Conservation (phyloP, 352 stramenopile genomes). For the Pythium aquatile region DNA sequence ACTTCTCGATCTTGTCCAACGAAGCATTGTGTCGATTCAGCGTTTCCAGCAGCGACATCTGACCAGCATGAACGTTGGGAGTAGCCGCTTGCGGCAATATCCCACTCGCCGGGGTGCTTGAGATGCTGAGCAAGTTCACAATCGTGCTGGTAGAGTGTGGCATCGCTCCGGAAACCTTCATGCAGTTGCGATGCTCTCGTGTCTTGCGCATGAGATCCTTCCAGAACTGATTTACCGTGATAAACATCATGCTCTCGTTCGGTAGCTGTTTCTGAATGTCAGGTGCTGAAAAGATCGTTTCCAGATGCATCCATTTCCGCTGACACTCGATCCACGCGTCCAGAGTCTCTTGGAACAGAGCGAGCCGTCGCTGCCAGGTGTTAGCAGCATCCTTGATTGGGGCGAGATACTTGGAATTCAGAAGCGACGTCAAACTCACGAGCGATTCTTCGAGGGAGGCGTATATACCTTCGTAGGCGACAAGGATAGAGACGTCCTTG, state of each 20-base stretch:
- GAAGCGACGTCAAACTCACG: slow-evolving; percentile 85
- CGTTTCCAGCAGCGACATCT: slow-evolving; percentile 47
- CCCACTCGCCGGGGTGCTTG: background rate
- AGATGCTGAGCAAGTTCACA: slow-evolving; percentile 10
- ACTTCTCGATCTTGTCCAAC: slow-evolving; percentile 77
- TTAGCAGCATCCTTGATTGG: slow-evolving; percentile 72
- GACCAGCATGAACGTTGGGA: slow-evolving; percentile 19
- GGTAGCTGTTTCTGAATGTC: slow-evolving; percentile 85
- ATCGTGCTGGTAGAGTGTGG: slow-evolving; percentile 10
- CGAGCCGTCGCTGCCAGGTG: slow-evolving; percentile 67
- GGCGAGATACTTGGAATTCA: slow-evolving; percentile 87
- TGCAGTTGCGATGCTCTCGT: slow-evolving; percentile 57
- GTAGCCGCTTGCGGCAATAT: background rate
- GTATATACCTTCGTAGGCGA: slow-evolving; percentile 75
- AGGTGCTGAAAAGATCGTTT: slow-evolving; percentile 77
- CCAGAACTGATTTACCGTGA: slow-evolving; percentile 74
- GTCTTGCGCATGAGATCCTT: slow-evolving; percentile 74
- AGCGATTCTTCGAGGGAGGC: slow-evolving; percentile 88
- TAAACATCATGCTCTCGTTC: slow-evolving; percentile 58
- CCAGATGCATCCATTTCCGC: slow-evolving; percentile 79
- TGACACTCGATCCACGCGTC: slow-evolving; percentile 81
- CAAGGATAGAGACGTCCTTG: slow-evolving; percentile 87
- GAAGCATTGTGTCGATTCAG: slow-evolving; percentile 69
- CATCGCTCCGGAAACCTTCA: slow-evolving; percentile 56
- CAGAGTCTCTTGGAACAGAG: slow-evolving; percentile 79